Evolutionary conservation across 2,329 filamentous ascomycete genomes (phyloP).

Genomic region (Chrysosporium queenslandicum): DNA sequence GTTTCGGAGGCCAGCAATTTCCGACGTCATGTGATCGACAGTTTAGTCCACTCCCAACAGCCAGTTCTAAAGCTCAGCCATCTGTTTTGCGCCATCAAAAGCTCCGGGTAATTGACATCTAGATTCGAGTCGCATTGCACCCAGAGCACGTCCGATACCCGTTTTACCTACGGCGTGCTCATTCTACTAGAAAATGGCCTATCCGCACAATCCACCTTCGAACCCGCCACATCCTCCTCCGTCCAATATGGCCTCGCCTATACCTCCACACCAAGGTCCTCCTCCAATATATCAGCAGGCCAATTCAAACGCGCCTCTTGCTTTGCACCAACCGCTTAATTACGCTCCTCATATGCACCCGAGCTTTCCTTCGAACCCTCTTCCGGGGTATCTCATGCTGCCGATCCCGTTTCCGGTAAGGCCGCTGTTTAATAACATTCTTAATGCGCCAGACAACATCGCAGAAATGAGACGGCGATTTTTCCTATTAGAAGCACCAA

Average conservation of each 20-base stretch:
- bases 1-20: background rate
- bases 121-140: background rate
- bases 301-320: background rate
- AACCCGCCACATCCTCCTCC: background rate
- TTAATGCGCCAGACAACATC: constrained; percentile 11
- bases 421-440: constrained; percentile 8
- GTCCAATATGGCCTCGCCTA: background rate
- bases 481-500: constrained; percentile 6
- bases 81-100: background rate
- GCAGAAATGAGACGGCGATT: constrained; percentile 10
- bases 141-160: no score
- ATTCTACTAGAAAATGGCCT: background rate
- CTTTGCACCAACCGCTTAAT: background rate
- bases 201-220: background rate
- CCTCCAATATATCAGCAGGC: background rate
- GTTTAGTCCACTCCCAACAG: constrained; percentile 1
- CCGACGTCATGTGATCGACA: constrained; percentile 9
- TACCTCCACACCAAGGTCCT: background rate
- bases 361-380: background rate
- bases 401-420: constrained; percentile 7
- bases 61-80: constrained; percentile 3
- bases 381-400: constrained; percentile 10
- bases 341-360: background rate
- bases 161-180: no score
- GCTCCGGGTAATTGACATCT: background rate